Evolutionary conservation across 257 asterid genomes (phyloP).

Genomic region (Galeopsis tetrahit): DNA sequence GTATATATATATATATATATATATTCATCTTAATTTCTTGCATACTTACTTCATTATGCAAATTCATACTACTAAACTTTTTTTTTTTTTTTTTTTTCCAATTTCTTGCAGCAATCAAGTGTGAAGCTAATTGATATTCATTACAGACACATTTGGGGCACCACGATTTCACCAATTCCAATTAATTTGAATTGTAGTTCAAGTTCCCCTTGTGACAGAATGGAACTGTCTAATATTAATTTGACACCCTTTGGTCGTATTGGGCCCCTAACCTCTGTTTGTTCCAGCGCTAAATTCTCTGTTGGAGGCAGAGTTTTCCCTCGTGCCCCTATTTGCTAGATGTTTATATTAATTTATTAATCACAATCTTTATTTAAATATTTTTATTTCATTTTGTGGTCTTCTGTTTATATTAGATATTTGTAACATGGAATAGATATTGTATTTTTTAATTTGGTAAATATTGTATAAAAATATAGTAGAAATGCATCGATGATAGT

Average conservation of each 20-base stretch:
- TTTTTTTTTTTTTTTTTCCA: not conserved
- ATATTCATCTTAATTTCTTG: not conserved
- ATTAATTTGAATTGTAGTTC: conserved; percentile 63
- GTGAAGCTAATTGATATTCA: conserved; percentile 65
- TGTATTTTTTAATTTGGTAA: not conserved
- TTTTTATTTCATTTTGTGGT: not conserved
- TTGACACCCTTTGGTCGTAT: conserved; percentile 36
- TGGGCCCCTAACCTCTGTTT: conserved; percentile 37
- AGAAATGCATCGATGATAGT: not conserved
- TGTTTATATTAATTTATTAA: conserved; percentile 26
- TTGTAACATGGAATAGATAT: not conserved
- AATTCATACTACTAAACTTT: no score
- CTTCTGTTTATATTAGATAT: not conserved
- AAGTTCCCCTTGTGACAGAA: conserved; percentile 51
- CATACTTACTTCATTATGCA: not conserved
- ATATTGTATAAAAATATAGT: not conserved
- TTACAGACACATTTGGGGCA: conserved; percentile 72
- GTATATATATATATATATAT: conserved; percentile 26
- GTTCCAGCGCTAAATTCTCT: conserved; percentile 43
- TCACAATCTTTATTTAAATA: not conserved
- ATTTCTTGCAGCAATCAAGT: conserved; percentile 55
- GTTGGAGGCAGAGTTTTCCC: conserved; percentile 39
- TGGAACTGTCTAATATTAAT: conserved; percentile 57
- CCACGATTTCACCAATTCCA: conserved; percentile 41
- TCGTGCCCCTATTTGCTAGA: conserved; percentile 18